phyloP scores from a whole-genome alignment of 139 green algal species.

The Chlorella sp. region DNA sequence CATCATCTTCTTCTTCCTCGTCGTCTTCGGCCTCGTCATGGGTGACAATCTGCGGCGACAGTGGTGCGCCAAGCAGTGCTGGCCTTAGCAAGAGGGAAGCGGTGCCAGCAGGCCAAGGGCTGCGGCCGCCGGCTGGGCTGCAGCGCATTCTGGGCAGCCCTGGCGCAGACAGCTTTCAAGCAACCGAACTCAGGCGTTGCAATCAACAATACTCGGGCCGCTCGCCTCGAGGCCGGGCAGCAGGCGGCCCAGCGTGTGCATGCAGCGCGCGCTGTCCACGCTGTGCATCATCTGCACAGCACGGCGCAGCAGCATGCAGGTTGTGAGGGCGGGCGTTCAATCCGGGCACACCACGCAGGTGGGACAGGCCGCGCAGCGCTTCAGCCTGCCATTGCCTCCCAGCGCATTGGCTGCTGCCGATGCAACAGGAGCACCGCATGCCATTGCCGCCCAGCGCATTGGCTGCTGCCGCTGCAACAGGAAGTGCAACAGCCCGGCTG shows the following conservation, averaged over 20 bases:
- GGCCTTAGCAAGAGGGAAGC: neutral
- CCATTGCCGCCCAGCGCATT: no score
- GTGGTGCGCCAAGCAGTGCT: neutral
- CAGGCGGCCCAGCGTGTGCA: slow-evolving; percentile 15
- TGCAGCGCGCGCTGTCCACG: slow-evolving; percentile 18
- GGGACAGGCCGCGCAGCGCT: no score
- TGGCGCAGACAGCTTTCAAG: no score
- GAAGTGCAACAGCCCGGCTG: neutral
- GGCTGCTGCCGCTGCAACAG: neutral
- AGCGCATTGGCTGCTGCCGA: no score
- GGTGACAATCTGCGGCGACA: neutral
- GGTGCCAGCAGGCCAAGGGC: no score
- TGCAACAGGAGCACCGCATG: no score
- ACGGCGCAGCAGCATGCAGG: no score
- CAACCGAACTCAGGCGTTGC: neutral
- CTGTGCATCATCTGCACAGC: neutral
- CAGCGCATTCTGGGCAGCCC: neutral
- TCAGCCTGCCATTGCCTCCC: no score
- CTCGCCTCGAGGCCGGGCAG: neutral
- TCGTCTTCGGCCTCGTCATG: neutral
- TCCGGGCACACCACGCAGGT: no score
- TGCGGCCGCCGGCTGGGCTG: neutral
- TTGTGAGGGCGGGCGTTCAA: no score
- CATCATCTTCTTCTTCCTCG: neutral
- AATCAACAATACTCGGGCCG: neutral